Evolutionary conservation across 2,329 filamentous ascomycete genomes (phyloP), one percentile per base, ranked within the genome.

Genomic region (Nothophoma quercina): DNA sequence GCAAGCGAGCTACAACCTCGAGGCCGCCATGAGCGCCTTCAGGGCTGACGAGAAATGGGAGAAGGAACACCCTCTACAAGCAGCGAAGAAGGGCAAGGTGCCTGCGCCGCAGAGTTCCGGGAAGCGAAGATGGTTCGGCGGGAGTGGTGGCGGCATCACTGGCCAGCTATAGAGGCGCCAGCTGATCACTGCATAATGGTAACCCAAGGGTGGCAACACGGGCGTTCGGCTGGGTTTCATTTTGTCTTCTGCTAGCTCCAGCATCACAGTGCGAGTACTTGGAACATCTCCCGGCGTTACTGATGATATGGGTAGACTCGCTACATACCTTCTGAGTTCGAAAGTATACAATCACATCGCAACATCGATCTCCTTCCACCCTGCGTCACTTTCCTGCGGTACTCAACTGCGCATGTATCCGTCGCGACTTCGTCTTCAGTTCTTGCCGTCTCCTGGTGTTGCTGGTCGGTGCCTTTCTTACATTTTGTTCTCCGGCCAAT

Each of bases 11-110:
- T 91, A 89, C 70, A 81, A 91, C 62, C 76, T 93, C 13, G 83
- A 85, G 3, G 71, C 75, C 22, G 89, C 90, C 0, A 81, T 89
- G 6, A 79, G 83, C 29, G 79, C 82, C 3, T 92, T 85, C 70
- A 79, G 83, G 58, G 88, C 85, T 3, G 90, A 95, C 58, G 89
- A 92, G 70, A 79, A 79, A 45, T 93, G 90, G 90, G 90, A 91
- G 75, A 82, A 79, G 61, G 81, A 83, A 10, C 83, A 93, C 65
- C 87, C 88, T 0, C 68, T 86, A 38, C 74, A 81, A 63, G 74
- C 72, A 6, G 75, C 74, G 32, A 72, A 73, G 52, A 80, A 79
- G 59, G 75, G 75, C n/a, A 81, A 80, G 47, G 56, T 56, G 35
- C 71, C 73, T 41, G 60, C 59, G 13, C 44, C 52, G 7, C 61